A percentile compares a stretch with the other conserved stretches of the same genome.
These are phyloP conservation scores for Fonsecaea multimorphosa DNA, from an alignment of 2,329 filamentous ascomycete genomes.

Conservation along the genomic window DNA sequence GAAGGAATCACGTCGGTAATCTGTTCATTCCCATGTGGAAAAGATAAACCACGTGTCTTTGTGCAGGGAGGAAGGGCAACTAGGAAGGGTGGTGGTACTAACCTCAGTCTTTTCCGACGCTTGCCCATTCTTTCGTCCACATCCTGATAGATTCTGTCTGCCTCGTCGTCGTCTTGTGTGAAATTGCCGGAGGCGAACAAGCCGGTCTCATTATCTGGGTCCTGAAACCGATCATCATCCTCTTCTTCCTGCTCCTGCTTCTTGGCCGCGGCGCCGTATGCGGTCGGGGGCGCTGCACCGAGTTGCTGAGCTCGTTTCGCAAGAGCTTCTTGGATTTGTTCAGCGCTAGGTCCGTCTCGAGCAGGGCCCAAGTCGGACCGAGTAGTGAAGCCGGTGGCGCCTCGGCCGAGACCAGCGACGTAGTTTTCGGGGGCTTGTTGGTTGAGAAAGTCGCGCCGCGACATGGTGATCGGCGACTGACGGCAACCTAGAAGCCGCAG, in stretches of 20 bases:
- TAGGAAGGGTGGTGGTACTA: conserved; percentile 56
- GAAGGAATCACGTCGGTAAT: conserved; percentile 73
- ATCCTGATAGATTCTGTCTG: conserved; percentile 91
- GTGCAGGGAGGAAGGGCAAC: conserved; percentile 31
- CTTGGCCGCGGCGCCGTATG: conserved; percentile 69
- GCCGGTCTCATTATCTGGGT: conserved; percentile 96
- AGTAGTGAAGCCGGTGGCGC: conserved; percentile 97
- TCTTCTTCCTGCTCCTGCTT: conserved; percentile 73
- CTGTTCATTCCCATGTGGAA: conserved; percentile 70
- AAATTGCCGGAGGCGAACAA: conserved; percentile 95
- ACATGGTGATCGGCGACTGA: conserved; percentile 55
- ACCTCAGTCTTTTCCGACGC: conserved; percentile 84
- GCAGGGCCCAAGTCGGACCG: conserved; percentile 95
- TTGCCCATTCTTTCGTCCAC: conserved; percentile 98
- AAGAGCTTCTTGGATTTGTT: conserved; percentile 97
- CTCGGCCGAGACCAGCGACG: conserved; percentile 94
- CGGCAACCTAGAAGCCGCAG: neutral
- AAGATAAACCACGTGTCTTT: conserved; percentile 66
- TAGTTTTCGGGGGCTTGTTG: conserved; percentile 86
- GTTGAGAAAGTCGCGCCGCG: conserved; percentile 82
- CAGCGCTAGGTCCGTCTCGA: conserved; percentile 91
- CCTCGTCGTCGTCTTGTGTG: conserved; percentile 97
- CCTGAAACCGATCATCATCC: conserved; percentile 81
- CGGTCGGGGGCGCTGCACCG: conserved; percentile 71
- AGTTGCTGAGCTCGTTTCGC: conserved; percentile 90